Evolutionary conservation across 176 grass and related monocot genomes (phyloP), one percentile per base, ranked within the genome.

Genomic region (Triticum timopheevii): DNA sequence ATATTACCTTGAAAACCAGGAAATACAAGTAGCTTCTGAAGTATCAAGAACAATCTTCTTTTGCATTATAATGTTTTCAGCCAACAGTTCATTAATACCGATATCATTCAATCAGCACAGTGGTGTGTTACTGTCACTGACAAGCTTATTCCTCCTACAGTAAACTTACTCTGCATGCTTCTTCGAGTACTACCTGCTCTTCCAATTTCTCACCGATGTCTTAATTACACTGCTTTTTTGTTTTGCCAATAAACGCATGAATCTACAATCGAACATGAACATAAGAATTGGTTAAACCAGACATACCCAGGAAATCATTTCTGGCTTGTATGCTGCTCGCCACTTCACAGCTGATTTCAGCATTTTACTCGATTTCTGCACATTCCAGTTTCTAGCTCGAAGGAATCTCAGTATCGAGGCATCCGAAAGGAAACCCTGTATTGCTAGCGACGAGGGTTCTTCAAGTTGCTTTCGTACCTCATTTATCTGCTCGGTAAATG

Each of bases 361-460:
- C 89, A 95, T 83, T 85, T 95, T 95, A 91, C 77, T 93, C 7
- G 89, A 85, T 84, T 95, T 95, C 50, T 88, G 89, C 7, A 87
- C 78, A 68, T 91, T 93, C 94, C 91, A 95, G 73, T 73, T 95
- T 80, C 89, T 93, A 28, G 94, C 89, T 79, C 78, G 84, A 79
- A 95, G 94, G 77, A 89, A 91, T 84, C 91, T 86, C 1, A 79
- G 76, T 77, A 91, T 33, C 1, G 87, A 83, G 16, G 81, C 91
- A 95, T 93, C 84, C 20, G 87, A 91, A 85, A 90, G 90, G 81
- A 93, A 93, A 23, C 16, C 69, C 47, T 90, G 82, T 52, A 93
- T 84, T 34, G 28, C 78, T 87, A 49, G 34, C 23, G 86, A 86
- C 4, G 83, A 76, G 7, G 80, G 63, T 20, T 87, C 89, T 30